Evolutionary conservation across 352 stramenopile genomes (phyloP), one percentile per base, ranked within the genome.

Genomic region (Pythium rishiriense): DNA sequence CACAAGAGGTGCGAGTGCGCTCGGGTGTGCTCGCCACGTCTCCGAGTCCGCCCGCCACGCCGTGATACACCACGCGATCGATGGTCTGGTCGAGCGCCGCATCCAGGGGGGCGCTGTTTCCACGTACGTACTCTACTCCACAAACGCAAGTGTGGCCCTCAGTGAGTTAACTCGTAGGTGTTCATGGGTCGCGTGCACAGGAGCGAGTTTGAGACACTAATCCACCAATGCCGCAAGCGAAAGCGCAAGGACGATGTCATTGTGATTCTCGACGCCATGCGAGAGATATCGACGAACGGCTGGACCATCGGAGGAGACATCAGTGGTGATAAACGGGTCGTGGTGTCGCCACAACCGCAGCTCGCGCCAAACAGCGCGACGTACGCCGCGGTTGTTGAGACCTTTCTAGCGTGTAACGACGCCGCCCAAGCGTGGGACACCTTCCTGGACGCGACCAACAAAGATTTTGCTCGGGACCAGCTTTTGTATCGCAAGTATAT

Each of bases 141-240:
- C 10, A 19, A 14, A 37, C 31, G 31, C 31, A 37, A 37, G 11
- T 37, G 31, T 7, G n/a, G n/a, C 15, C 7, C 33, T 39, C 8
- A 14, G 8, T 39, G 33, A 39, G 7, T 14, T 39, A 39, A 14
- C 14, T 14, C 14, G 7, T 7, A 39, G 15, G 39, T 46, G 15
- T 46, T 46, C 14, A 46, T n/a, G 46, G 52, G 26, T 29, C 12
- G 19, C 12, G 26, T 28, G 6, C 2, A 12, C 43, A 92, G 83
- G 25, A 86, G 77, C 50, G 81, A 92, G 52, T 92, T 90, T 42
- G 83, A 92, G 56, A 92, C 83, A 25, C 65, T 92, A 25, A 85
- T 92, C 47, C 81, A 90, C 43, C 83, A 92, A 49, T 92, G 83
- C 42, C 80, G 83, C 22, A 92, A 92, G 66, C 72, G 83, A 3